Evolutionary conservation across 371 early-diverging fungal species (phyloP).

Genomic region (Mortierella sp.): DNA sequence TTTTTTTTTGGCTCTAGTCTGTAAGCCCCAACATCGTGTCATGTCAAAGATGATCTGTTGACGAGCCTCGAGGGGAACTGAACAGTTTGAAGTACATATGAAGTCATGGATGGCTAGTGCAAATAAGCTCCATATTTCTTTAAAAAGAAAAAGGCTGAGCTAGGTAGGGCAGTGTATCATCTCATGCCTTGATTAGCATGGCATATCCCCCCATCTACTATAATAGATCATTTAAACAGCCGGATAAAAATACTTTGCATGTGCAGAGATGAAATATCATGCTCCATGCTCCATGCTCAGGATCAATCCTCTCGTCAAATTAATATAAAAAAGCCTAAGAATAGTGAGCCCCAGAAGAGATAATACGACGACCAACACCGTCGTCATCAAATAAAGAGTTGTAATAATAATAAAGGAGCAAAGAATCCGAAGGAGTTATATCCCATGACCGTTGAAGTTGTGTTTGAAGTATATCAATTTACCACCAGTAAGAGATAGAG

Average conservation of each 20-base stretch:
- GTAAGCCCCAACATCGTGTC: background rate
- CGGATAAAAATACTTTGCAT: constrained; percentile 16
- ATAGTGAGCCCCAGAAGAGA: constrained; percentile 14
- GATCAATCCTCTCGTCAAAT: constrained; percentile 11
- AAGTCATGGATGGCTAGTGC: background rate
- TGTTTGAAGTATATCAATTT: background rate
- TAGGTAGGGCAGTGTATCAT: background rate
- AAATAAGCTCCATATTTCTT: background rate
- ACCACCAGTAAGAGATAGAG: background rate
- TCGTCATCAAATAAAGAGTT: background rate
- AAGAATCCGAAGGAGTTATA: background rate
- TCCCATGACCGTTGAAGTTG: background rate
- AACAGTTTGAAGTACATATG: constrained; percentile 10
- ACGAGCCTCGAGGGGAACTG: constrained; percentile 19
- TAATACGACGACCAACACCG: background rate
- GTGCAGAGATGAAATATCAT: constrained; percentile 3
- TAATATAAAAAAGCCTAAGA: constrained; percentile 4
- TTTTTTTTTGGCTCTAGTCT: background rate
- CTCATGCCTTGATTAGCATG: background rate
- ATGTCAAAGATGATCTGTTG: constrained; percentile 23
- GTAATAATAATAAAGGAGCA: background rate
- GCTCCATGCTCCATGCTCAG: constrained; percentile 14
- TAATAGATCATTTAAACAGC: background rate
- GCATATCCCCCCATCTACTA: too few relatives aligned
- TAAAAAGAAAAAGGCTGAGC: background rate